A percentile compares a stretch with the other conserved stretches of the same genome.
Conservation (phyloP, 192 early-diverging fungal species). For the Coemansia aciculifera region DNA sequence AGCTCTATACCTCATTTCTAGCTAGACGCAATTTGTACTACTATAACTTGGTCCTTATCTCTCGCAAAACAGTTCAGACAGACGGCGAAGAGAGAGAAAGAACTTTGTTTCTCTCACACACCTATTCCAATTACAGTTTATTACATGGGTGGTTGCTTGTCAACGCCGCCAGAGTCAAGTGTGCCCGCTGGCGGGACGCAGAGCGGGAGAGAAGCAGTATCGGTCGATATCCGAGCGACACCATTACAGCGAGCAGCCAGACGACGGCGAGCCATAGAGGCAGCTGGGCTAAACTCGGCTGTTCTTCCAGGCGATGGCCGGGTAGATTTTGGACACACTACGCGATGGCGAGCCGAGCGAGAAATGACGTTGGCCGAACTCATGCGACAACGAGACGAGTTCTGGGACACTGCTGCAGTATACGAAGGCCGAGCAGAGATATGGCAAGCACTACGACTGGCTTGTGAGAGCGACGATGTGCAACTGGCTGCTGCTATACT, state of each 20-base stretch:
- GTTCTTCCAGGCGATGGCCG: background rate
- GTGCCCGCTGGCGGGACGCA: background rate
- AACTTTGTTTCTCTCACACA: background rate
- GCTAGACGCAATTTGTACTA: background rate
- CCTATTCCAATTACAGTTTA: background rate
- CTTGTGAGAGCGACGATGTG: constrained; percentile 55
- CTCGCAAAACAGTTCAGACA: background rate
- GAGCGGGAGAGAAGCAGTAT: background rate
- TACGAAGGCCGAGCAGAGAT: constrained; percentile 74
- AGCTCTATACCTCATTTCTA: background rate
- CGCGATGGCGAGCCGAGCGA: constrained; percentile 19
- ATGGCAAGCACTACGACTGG: constrained; percentile 73
- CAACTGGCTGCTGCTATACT: constrained; percentile 64
- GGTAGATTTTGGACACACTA: constrained; percentile 30
- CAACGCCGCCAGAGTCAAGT: background rate
- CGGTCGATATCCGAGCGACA: background rate
- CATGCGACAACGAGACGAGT: constrained; percentile 59
- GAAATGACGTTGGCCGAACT: constrained; percentile 25
- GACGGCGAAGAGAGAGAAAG: background rate
- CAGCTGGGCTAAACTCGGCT: background rate
- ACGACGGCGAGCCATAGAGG: constrained; percentile 1
- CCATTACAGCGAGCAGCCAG: background rate
- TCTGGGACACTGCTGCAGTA: constrained; percentile 74
- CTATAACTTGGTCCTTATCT: no score
- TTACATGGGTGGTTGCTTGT: constrained; percentile 5